Base-by-base conservation (phyloP, 139 green algal species). In the Picochlorum sp. region DNA sequence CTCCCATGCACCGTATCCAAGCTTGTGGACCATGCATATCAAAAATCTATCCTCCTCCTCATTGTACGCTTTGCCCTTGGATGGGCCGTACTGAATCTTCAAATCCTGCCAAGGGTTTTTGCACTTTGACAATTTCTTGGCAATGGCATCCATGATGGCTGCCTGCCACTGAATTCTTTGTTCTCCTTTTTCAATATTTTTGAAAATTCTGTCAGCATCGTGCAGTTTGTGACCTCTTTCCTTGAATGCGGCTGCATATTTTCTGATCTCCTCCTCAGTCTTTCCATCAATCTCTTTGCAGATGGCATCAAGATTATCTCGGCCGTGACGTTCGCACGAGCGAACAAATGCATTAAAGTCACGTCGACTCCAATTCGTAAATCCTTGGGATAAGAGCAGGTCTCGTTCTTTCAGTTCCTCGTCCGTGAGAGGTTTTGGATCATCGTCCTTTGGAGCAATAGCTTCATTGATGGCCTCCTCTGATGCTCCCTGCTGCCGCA, bases 1-100 rank as follows among this genome's bases (percentile, higher is more conserved):
- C 51, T 99, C 94, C 94, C 94, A 99, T 6, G 73, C 65, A 54
- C 94, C 94, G 58, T 97, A 99, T 8, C 94, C 94, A 47, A 98
- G 86, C 85, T 90, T 84, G 77, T 97, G 82, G 47, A 93, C 80
- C 86, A 86, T 95, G 85, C 94, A 99, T 57, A 98, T 63, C 69
- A 99, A 85, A 84, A 98, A 99, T 60, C 94, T 79, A 76, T 99
- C 94, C 83, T 97, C 92, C 69, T 99, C 94, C 83, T 99, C 94
- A 11, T 87, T 98, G 81, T 93, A 99, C 0, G 89, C 85, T 79
- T 98, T 98, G 73, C 91, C 86, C 80, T 98, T 98, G 83, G 92
- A 95, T 61, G 88, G 77, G 41, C 93, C 93, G 67, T 98, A 98
- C 62, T 83, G 68, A 44, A 98, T 79, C 70, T 85, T 70, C 45